A percentile compares a stretch with the other conserved stretches of the same genome.
These are phyloP conservation scores for Orbilia oligospora DNA, from an alignment of 2,329 filamentous ascomycete genomes.

Conservation along the genomic window DNA sequence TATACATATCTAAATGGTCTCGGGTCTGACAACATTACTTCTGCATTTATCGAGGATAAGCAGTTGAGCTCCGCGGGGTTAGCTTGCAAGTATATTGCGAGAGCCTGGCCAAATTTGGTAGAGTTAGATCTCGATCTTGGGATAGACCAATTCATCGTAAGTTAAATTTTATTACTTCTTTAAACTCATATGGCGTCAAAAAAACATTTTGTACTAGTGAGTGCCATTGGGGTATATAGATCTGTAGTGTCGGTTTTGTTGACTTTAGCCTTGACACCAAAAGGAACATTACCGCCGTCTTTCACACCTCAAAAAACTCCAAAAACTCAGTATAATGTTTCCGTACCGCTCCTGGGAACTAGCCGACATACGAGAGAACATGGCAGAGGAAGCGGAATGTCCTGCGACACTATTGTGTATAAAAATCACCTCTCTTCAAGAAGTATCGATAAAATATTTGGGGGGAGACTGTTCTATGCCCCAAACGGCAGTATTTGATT, in stretches of 20 bases:
- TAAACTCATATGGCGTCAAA: too few species aligned
- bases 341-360: slow-evolving; percentile 26
- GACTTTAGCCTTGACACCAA: not conserved
- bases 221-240: too few species aligned
- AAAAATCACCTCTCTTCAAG: not conserved
- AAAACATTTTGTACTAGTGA: too few species aligned
- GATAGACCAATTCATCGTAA: slow-evolving; percentile 6
- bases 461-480: slow-evolving; percentile 13
- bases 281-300: not conserved
- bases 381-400: slow-evolving; percentile 22
- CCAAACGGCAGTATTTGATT: slow-evolving; percentile 28
- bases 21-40: not conserved
- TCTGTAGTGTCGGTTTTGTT: not conserved
- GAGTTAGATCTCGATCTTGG: slow-evolving; percentile 42
- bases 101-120: slow-evolving; percentile 31
- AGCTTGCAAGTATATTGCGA: slow-evolving; percentile 6
- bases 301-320: not conserved
- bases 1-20: not conserved
- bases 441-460: slow-evolving; percentile 32
- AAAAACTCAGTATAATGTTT: slow-evolving; percentile 22
- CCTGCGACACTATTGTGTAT: not conserved
- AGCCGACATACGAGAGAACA: not conserved
- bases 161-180: not conserved
- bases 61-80: not conserved
- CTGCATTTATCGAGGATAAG: slow-evolving; percentile 35